Percentiles rank a stretch among this genome's conserved stretches.
phyloP scores from a whole-genome alignment of 768 basidiomycete genomes.

The Clitopilus passeckerianus region DNA sequence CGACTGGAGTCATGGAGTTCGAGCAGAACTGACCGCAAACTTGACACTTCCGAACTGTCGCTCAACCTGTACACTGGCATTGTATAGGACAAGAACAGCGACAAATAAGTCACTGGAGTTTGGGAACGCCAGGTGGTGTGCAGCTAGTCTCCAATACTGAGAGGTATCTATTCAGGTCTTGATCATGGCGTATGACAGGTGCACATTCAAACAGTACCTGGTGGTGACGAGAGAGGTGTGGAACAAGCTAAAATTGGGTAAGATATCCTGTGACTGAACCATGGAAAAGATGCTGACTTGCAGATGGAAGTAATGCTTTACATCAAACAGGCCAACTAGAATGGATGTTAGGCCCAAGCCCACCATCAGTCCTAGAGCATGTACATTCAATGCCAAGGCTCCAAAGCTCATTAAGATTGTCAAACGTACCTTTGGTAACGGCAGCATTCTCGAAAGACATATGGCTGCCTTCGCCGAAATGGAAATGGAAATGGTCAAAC shows the following conservation, averaged over 20 bases:
- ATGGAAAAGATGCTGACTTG: constrained; percentile 43
- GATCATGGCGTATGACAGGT: constrained; percentile 11
- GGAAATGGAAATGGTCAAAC: no score
- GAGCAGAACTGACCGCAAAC: constrained; percentile 61
- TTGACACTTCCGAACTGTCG: constrained; percentile 85
- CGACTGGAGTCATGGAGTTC: not conserved
- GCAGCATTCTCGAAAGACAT: constrained; percentile 85
- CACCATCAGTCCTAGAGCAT: constrained; percentile 67
- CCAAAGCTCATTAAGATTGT: not conserved
- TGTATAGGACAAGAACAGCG: constrained; percentile 69
- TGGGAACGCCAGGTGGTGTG: constrained; percentile 71
- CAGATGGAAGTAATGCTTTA: constrained; percentile 86
- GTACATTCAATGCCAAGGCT: constrained; percentile 1
- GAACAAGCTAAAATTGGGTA: constrained; percentile 53
- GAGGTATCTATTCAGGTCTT: constrained; percentile 25
- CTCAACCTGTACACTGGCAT: constrained; percentile 67
- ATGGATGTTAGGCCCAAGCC: constrained; percentile 68
- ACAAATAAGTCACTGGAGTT: constrained; percentile 86
- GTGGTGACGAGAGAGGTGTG: constrained; percentile 85
- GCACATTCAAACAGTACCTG: constrained; percentile 49
- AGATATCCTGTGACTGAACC: constrained; percentile 9
- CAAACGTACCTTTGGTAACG: constrained; percentile 70
- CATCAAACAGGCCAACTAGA: constrained; percentile 70
- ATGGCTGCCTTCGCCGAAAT: constrained; percentile 1
- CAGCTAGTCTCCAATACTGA: constrained; percentile 82